Evolutionary conservation across 495 filamentous ascomycete genomes (phyloP), one percentile per base, ranked within the genome.

Genomic region (Aspergillus baeticus): DNA sequence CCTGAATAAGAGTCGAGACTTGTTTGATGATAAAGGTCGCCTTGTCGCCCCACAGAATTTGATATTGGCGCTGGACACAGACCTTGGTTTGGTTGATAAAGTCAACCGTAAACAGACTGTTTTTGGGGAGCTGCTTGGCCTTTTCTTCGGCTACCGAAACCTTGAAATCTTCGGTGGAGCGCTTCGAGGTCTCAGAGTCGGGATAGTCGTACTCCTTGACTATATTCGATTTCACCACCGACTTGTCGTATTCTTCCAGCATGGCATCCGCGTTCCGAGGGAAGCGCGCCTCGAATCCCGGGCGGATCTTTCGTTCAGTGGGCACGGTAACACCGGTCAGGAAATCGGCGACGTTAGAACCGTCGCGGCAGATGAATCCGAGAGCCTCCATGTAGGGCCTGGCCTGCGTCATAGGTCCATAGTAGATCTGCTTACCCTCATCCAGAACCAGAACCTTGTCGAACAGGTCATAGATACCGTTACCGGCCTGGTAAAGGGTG

Each of bases 291-390:
- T 78, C 75, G 43, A 62, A 73, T 0, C 87, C 89, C 6, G 77
- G 70, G 0, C 80, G 79, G 38, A 86, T 79, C 8, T 72, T 70
- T 20, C 89, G 74, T 59, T 91, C 87, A 1, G 74, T 75, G 0
- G 86, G 83, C 60, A 88, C 87, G 5, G 88, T 91, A 26, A 90
- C 73, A 33, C 85, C 81, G 2, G 87, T 91, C 10, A 93, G 68
- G 70, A 87, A 78, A 60, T 89, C 86, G 6, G 57, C 61, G 6
- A 87, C 83, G 33, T 88, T 92, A 34, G 83, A 82, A 10, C 89
- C 76, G 2, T 86, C 80, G 0, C 82, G 81, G 44, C 83, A 87
- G 29, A 80, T 62, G 56, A 88, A 89, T 10, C 87, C 87, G 0
- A 87, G 68, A 1, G 81, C 76, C 54, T 85, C 81, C 73, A 91